A percentile compares a stretch with the other conserved stretches of the same genome.
phyloP scores from a whole-genome alignment of 352 stramenopile species.

The Phytophthora pseudosyringae region DNA sequence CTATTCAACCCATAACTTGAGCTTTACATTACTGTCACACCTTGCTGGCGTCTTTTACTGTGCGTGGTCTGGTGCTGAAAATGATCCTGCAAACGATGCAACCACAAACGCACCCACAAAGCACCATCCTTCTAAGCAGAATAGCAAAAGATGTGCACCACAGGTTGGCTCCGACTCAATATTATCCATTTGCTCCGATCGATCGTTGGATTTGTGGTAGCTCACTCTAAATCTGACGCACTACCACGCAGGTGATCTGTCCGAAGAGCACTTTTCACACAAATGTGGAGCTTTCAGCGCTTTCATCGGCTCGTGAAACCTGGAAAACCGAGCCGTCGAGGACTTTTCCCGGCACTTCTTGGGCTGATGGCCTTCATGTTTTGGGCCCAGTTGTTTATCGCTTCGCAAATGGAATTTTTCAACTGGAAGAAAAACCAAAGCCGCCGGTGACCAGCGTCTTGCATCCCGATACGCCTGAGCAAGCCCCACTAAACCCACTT shows the following conservation, averaged over 20 bases:
- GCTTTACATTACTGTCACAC: neutral
- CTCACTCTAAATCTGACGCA: neutral
- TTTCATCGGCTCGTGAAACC: neutral
- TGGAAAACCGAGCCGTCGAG: constrained; percentile 14
- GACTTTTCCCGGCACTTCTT: constrained; percentile 6
- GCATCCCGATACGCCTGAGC: constrained; percentile 17
- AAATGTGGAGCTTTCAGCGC: neutral
- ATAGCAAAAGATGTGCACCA: too few species aligned
- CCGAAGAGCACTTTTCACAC: neutral
- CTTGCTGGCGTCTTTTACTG: too few species aligned
- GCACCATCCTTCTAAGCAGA: too few species aligned
- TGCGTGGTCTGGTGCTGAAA: too few species aligned
- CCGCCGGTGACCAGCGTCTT: constrained; percentile 17
- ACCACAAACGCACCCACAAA: too few species aligned
- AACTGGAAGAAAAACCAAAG: neutral
- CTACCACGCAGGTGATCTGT: neutral
- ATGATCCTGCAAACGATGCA: too few species aligned
- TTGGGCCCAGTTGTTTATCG: neutral
- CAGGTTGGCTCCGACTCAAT: neutral
- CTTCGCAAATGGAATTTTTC: constrained; percentile 1
- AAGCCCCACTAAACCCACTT: constrained; percentile 16
- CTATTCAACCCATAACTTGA: constrained; percentile 8
- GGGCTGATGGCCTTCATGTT: neutral
- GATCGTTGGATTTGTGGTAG: neutral
- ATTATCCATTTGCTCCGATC: constrained; percentile 16